phyloP scores from a whole-genome alignment of 495 filamentous ascomycete species.

The Neurospora sp. region DNA sequence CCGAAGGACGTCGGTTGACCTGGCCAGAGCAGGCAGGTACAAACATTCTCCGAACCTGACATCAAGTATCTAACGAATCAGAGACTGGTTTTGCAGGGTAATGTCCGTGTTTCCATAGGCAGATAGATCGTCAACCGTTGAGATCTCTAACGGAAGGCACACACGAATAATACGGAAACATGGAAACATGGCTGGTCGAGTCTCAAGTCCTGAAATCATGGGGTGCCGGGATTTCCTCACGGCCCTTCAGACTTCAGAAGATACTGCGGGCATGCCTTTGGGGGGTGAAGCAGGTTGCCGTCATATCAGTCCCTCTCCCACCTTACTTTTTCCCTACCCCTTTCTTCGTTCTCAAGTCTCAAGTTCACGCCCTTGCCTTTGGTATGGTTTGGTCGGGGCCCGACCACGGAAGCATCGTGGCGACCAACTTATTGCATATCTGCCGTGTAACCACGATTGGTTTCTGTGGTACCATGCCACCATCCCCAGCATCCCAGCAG shows the following conservation, averaged over 20 bases:
- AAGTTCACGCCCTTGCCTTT: neutral
- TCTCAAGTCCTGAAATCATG: neutral
- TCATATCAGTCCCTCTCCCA: neutral
- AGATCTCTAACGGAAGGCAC: neutral
- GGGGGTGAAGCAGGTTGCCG: neutral
- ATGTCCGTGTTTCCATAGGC: neutral
- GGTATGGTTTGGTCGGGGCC: neutral
- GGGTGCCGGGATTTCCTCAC: neutral
- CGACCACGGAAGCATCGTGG: neutral
- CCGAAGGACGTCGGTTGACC: neutral
- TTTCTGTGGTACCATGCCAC: neutral
- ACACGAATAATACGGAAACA: neutral
- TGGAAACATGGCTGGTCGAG: neutral
- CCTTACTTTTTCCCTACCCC: neutral
- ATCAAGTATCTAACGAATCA: neutral
- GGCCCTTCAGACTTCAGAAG: neutral
- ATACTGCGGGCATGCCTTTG: too few relatives aligned
- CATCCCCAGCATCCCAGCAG: neutral
- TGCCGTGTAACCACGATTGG: neutral
- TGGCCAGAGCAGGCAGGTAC: neutral
- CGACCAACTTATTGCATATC: neutral
- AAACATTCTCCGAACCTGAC: neutral
- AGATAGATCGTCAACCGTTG: neutral
- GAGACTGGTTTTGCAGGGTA: neutral
- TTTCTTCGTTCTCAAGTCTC: neutral